Base-by-base conservation (phyloP, 2,329 filamentous ascomycete species). In the Ilyonectria mors-panacis region DNA sequence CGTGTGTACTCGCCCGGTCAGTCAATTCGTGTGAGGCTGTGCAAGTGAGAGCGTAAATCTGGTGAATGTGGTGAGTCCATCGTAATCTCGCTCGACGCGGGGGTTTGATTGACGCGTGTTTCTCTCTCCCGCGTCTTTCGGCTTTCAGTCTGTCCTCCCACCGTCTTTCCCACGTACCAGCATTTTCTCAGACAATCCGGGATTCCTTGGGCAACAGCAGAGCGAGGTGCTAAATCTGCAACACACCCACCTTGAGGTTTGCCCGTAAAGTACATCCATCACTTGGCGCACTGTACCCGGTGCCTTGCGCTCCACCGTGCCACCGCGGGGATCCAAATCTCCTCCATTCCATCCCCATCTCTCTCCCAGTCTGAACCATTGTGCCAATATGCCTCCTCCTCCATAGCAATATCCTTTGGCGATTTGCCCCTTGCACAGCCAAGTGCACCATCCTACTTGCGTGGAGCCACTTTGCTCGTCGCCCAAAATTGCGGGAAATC, bases 21-120 rank as follows among this genome's bases (percentile, higher is more conserved):
- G 35, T 39, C 39, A 42, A 56, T 56, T 26, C 23, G 30, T 48
- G 33, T 33, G 47, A 45, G 55, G 30, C 44, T 42, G 53, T 63
- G 60, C 37, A 37, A 54, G 37, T 44, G 28, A 19, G 17, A n/a
- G 19, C 26, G 44, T 6, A 19, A 21, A 51, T 37, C 39, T 6
- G 17, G 26, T 53, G 50, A 53, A 42, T 54, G 21, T 59, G 55
- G 48, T 51, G 39, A 65, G 62, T 53, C 47, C 62, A 65, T 65
- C 62, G 48, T 19, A 65, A 65, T 65, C 56, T 65, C 62, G 56
- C 55, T 59, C 48, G 19, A 21, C 33, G 28, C 30, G 19, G 56
- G 39, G 47, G 55, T 50, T 42, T 39, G 30, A 59, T 39, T 51
- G 57, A 59, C 57, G 56, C 42, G 44, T 59, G 56, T 50, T 59